Percentiles rank a stretch among this genome's conserved stretches.
Conservation (phyloP, 73 alveolate genomes). For the Paraurostyla sp. region DNA sequence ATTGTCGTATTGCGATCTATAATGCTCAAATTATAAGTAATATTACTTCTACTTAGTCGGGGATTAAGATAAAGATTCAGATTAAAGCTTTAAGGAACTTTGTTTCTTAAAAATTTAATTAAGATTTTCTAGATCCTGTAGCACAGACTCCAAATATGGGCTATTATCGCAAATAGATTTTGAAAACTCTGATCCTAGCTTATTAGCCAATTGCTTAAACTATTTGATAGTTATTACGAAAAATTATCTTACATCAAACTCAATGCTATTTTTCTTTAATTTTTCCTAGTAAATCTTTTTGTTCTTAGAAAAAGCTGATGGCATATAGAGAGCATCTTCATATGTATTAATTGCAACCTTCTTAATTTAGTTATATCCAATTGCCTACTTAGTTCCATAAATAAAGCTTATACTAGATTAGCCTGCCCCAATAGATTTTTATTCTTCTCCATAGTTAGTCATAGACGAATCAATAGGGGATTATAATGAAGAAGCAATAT, state of each 20-base stretch:
- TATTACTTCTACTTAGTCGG: too few relatives aligned
- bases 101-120: neutral
- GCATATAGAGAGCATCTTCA: slow-evolving; percentile 41
- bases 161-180: neutral
- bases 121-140: slow-evolving; percentile 13
- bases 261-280: neutral
- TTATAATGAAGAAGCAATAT: slow-evolving; percentile 6
- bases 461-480: neutral
- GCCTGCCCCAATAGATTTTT: too few relatives aligned
- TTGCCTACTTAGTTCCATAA: neutral
- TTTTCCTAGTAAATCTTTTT: neutral
- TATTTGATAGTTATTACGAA: neutral
- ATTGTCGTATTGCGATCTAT: neutral
- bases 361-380: neutral
- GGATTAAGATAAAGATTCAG: neutral
- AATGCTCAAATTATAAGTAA: too few relatives aligned
- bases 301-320: slow-evolving; percentile 8
- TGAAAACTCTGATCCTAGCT: neutral
- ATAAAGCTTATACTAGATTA: neutral
- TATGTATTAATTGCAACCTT: neutral
- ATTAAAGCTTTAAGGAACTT: too few relatives aligned
- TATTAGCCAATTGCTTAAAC: neutral
- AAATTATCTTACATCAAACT: neutral
- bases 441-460: neutral
- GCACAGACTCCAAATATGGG: slow-evolving; percentile 36